Conservation (phyloP, 768 basidiomycete species). For the Steccherinum ochraceum region DNA sequence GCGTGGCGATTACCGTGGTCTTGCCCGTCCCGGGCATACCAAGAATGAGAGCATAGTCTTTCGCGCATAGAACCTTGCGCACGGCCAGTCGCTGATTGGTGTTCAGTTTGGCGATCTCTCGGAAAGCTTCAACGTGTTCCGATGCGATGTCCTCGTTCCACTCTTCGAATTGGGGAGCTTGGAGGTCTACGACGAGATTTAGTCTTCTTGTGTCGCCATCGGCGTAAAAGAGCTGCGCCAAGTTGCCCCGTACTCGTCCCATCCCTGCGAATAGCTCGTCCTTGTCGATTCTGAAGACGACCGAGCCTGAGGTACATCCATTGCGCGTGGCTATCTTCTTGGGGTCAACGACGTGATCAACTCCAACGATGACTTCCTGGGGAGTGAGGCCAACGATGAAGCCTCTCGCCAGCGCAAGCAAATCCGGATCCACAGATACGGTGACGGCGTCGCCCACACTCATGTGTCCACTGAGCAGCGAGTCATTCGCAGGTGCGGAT, state of each 20-base stretch:
- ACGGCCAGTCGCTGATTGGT: conserved; percentile 67
- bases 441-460: conserved; percentile 76
- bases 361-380: conserved; percentile 61
- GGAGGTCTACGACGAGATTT: conserved; percentile 77
- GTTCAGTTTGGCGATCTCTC: conserved; percentile 40
- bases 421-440: conserved; percentile 78
- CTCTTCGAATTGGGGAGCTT: conserved; percentile 52
- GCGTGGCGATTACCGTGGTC: conserved; percentile 87
- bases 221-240: conserved; percentile 82
- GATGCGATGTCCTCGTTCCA: conserved; percentile 24
- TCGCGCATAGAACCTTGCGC: conserved; percentile 64
- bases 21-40: conserved; percentile 99
- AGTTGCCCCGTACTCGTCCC: conserved; percentile 83
- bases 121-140: background rate
- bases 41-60: conserved; percentile 87
- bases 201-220: conserved; percentile 65
- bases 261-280: conserved; percentile 88
- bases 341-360: conserved; percentile 71
- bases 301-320: conserved; percentile 14
- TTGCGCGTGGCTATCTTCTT: conserved; percentile 34
- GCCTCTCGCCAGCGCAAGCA: conserved; percentile 81
- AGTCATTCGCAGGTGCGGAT: conserved; percentile 11
- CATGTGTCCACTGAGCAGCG: conserved; percentile 75
- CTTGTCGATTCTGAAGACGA: conserved; percentile 83
- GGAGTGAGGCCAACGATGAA: conserved; percentile 72